Base-by-base conservation (phyloP, 495 filamentous ascomycete genomes). In the Delitschia confertaspora region DNA sequence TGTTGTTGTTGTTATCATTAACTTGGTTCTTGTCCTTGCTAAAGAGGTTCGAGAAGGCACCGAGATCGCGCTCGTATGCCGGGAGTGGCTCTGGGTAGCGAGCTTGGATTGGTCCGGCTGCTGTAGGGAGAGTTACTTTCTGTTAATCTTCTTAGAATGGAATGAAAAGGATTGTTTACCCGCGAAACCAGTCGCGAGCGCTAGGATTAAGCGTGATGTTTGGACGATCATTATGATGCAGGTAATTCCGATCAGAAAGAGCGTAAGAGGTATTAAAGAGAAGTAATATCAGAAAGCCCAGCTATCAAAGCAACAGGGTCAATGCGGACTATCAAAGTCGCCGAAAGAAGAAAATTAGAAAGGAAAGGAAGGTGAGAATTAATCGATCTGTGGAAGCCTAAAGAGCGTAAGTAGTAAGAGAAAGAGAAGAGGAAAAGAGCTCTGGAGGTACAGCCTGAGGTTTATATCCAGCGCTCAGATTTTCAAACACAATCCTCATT, bases 261-360 rank as follows among this genome's bases (percentile, higher is more conserved):
- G 42, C 53, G 47, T 34, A 33, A 32, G 42, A 44, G 19, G 17
- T 37, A 17, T 4, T 36, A 3, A 22, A 38, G 7, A 23, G 25
- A 16, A 22, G 46, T 24, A 38, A 9, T 10, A 29, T 25, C 9
- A 14, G 19, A 49, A 49, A 27, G 31, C 32, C 9, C n/a, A 30
- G 39, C 46, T 45, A 16, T 49, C 25, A 35, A 55, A 32, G 34
- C 25, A 25, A 21, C 3, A 38, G 35, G 23, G 6, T 37, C 16
- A 38, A 24, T 17, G 24, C 35, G 34, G 49, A 56, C 52, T 55
- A 47, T 55, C 53, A 56, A 56, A 56, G 53, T 45, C 47, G 43
- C 42, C 16, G 34, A 42, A 36, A 25, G 29, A 52, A 42, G 31
- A 30, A 38, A 42, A 23, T 39, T 47, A 47, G 30, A 26, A 38